Evolutionary conservation across 805 yeast species (phyloP).

Genomic region (Scheffersomyces ergatensis): DNA sequence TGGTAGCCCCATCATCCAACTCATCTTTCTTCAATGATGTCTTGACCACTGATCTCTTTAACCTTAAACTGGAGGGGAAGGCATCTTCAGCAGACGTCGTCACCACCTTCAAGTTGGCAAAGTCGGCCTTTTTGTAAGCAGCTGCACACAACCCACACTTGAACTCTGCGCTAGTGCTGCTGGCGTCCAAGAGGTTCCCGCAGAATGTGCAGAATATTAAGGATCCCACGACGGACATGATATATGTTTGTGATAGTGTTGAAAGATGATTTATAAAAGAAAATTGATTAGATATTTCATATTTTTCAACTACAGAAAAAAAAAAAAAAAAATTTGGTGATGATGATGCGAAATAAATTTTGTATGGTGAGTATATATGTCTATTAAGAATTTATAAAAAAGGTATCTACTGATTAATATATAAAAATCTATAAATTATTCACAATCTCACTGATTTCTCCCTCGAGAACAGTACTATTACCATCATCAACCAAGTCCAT

Average conservation of each 20-base stretch:
- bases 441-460: not conserved
- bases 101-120: slow-evolving; percentile 77
- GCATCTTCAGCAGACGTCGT: slow-evolving; percentile 91
- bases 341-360: not conserved
- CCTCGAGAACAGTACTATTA: not conserved
- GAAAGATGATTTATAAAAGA: not conserved
- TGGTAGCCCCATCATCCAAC: slow-evolving; percentile 91
- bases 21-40: slow-evolving; percentile 75
- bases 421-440: slow-evolving; percentile 1
- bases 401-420: not conserved
- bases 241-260: not conserved
- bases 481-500: not conserved
- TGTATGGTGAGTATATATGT: no score
- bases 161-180: slow-evolving; percentile 44
- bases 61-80: slow-evolving; percentile 80
- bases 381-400: no score
- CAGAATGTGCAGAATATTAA: slow-evolving; percentile 91
- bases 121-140: slow-evolving; percentile 47
- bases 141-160: slow-evolving; percentile 55
- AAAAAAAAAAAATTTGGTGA: not conserved
- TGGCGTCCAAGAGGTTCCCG: slow-evolving; percentile 83
- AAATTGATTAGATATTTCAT: no score
- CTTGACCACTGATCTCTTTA: slow-evolving; percentile 88
- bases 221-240: slow-evolving; percentile 94
- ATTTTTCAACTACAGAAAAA: not conserved